A percentile compares a stretch with the other conserved stretches of the same genome.
phyloP scores from a whole-genome alignment of 495 filamentous ascomycete species.

The Talaromyces liani region DNA sequence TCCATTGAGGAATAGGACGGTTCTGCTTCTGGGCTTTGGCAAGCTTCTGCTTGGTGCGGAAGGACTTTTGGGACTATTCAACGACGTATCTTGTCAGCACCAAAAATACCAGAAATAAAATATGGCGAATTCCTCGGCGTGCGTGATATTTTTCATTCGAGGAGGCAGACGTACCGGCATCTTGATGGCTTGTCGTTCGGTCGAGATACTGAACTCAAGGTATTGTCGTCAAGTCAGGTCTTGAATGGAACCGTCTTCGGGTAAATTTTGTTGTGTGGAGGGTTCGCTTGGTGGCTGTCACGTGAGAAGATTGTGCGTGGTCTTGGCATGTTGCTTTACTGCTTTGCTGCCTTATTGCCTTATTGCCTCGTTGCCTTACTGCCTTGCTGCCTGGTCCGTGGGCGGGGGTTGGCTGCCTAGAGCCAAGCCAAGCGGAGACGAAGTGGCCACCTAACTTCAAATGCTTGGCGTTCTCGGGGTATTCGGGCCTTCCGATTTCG shows the following conservation, averaged over 20 bases:
- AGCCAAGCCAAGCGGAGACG: too few relatives aligned
- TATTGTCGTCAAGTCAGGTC: conserved; percentile 22
- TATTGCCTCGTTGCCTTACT: background rate
- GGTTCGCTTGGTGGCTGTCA: conserved; percentile 37
- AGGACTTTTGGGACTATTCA: conserved; percentile 90
- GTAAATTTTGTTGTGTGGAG: conserved; percentile 19
- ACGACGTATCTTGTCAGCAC: conserved; percentile 3
- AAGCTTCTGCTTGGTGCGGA: conserved; percentile 99
- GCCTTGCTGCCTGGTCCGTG: too few relatives aligned
- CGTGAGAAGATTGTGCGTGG: conserved; percentile 18
- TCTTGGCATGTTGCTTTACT: conserved; percentile 1
- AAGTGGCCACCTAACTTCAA: too few relatives aligned
- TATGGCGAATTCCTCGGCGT: background rate
- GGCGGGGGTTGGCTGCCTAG: background rate
- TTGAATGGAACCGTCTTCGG: conserved; percentile 30
- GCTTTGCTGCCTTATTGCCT: background rate
- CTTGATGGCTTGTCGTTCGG: conserved; percentile 56
- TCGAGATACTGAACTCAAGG: conserved; percentile 19
- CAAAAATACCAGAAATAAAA: background rate
- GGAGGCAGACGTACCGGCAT: conserved; percentile 62
- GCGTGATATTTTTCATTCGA: too few relatives aligned
- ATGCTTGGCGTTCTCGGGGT: too few relatives aligned
- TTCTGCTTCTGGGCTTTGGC: conserved; percentile 99
- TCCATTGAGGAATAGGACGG: conserved; percentile 99
- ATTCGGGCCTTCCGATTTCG: background rate